Conservation (phyloP, 208 protist species). For the Crithidia acanthocephali region DNA sequence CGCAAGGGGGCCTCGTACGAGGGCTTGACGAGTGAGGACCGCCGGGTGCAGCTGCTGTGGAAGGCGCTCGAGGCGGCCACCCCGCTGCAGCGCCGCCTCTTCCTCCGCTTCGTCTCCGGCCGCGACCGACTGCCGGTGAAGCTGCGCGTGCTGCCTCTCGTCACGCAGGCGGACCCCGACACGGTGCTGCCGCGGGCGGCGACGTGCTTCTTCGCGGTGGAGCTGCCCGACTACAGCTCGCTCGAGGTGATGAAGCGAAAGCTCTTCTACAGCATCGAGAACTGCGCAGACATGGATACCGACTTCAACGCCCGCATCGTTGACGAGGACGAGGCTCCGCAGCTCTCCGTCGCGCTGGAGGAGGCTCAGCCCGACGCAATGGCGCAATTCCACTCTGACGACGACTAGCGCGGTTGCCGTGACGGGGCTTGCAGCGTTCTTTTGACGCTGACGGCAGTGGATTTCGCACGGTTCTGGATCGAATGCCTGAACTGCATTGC, state of each 20-base stretch:
- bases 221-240: conserved; percentile 95
- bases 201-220: conserved; percentile 97
- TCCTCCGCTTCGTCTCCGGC: conserved; percentile 93
- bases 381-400: conserved; percentile 19
- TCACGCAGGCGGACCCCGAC: conserved; percentile 81
- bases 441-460: too few relatives aligned
- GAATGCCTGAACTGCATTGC: too few relatives aligned
- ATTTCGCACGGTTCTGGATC: too few relatives aligned
- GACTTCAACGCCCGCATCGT: conserved; percentile 88
- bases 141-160: conserved; percentile 80
- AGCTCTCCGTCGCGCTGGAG: conserved; percentile 69
- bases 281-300: conserved; percentile 96
- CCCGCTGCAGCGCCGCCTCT: conserved; percentile 81
- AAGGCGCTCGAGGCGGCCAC: conserved; percentile 86
- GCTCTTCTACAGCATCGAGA: conserved; percentile 96
- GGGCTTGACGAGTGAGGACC: conserved; percentile 76
- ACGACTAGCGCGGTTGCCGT: conserved; percentile 3
- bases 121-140: conserved; percentile 90
- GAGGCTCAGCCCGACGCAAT: conserved; percentile 29
- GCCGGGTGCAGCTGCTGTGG: conserved; percentile 92
- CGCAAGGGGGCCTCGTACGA: conserved; percentile 85
- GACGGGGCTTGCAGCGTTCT: too few relatives aligned
- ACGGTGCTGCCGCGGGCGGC: conserved; percentile 88
- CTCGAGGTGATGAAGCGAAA: conserved; percentile 94
- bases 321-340: conserved; percentile 82